Evolutionary conservation across 495 filamentous ascomycete species (phyloP).

Genomic region (Hyaloscypha bicolor): DNA sequence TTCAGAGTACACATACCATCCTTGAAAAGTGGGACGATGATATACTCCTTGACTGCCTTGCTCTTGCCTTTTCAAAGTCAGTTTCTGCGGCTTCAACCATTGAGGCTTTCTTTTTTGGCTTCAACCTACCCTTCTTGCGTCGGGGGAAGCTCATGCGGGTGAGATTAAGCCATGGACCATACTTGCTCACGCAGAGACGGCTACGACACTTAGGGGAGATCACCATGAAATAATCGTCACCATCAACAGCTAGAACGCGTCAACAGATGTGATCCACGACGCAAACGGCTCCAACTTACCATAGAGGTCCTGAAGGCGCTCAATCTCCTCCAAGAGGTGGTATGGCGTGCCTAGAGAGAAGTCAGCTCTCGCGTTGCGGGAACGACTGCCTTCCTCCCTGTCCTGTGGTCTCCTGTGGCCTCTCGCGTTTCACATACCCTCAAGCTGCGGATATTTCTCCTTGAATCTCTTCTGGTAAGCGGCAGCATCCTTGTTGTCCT

Average conservation of each 20-base stretch:
- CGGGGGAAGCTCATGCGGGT: background rate
- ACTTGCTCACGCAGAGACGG: background rate
- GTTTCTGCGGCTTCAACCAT: background rate
- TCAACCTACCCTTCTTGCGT: background rate
- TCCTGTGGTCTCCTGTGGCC: too few relatives aligned
- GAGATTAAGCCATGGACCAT: background rate
- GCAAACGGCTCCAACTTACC: background rate
- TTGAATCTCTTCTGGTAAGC: background rate
- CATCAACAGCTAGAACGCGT: background rate
- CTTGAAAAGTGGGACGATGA: background rate
- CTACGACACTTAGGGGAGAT: background rate
- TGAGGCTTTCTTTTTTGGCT: background rate
- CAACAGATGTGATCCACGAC: background rate
- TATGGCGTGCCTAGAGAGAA: background rate
- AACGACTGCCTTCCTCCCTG: too few relatives aligned
- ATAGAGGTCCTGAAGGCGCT: background rate
- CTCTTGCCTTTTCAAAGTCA: background rate
- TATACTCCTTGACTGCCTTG: background rate
- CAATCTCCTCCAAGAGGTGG: background rate
- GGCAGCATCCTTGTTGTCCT: background rate
- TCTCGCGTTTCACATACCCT: background rate
- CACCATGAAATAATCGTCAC: background rate
- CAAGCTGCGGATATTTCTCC: constrained; percentile 1
- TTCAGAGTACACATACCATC: background rate
- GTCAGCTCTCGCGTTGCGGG: background rate